A percentile compares a stretch with the other conserved stretches of the same genome.
Evolutionary conservation across 2,329 filamentous ascomycete species (phyloP).

Genomic region (Monilinia laxa): DNA sequence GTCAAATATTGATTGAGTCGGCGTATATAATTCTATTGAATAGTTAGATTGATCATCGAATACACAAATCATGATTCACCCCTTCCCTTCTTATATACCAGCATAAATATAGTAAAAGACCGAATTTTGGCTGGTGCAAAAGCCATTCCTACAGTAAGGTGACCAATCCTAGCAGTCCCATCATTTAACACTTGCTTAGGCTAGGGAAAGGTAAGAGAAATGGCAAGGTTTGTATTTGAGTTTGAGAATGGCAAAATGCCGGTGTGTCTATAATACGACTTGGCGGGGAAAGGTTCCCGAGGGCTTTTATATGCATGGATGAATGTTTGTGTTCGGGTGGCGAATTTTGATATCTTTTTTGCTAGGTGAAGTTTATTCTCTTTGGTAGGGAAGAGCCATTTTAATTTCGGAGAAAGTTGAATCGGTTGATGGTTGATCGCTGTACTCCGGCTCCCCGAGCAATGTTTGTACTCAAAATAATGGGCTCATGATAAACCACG

Average conservation of each 20-base stretch:
- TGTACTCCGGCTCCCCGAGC: neutral
- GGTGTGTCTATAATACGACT: neutral
- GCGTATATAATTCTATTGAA: too few species aligned
- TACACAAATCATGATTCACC: too few species aligned
- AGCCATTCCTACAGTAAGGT: too few species aligned
- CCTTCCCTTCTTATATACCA: too few species aligned
- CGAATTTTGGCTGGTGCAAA: too few species aligned
- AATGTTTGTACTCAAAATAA: neutral
- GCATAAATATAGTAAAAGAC: too few species aligned
- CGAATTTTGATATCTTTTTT: neutral
- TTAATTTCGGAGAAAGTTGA: neutral
- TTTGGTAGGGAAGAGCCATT: neutral
- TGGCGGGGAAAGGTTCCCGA: neutral
- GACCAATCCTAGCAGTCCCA: too few species aligned
- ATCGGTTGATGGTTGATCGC: neutral
- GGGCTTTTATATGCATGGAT: neutral
- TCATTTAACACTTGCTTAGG: too few species aligned
- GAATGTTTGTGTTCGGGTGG: neutral
- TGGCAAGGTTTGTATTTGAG: neutral
- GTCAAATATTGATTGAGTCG: too few species aligned
- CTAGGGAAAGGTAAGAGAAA: neutral
- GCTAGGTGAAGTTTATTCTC: neutral
- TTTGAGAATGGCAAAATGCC: neutral
- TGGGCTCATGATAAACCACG: neutral
- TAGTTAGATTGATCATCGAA: too few species aligned